Percentiles rank a stretch among this genome's conserved stretches.
These are phyloP conservation scores for Chrysanthemum lavandulifolium DNA, from an alignment of 129 eudicot species.

Conservation along the genomic window DNA sequence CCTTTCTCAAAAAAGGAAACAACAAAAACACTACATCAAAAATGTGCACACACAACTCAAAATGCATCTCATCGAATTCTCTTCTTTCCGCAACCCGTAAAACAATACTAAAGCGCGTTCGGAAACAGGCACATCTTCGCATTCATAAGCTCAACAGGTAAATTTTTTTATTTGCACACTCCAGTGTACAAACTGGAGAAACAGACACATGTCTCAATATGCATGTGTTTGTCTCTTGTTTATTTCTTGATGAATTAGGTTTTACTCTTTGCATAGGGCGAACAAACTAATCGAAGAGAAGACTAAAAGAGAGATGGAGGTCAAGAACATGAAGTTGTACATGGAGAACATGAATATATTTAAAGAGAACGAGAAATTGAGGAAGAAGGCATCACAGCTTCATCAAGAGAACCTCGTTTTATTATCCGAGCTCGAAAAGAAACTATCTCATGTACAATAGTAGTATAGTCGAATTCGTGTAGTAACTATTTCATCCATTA, in stretches of 20 bases:
- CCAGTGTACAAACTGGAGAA: no score
- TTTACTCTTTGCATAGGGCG: slow-evolving; percentile 9
- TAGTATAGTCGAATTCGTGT: slow-evolving; percentile 1
- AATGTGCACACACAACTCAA: slow-evolving; percentile 19
- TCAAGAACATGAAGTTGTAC: slow-evolving; percentile 79
- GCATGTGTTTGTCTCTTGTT: background rate
- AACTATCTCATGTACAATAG: slow-evolving; percentile 10
- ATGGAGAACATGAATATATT: slow-evolving; percentile 66
- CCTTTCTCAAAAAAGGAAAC: background rate
- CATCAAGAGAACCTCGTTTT: slow-evolving; percentile 62
- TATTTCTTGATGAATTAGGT: background rate
- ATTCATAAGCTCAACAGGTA: slow-evolving; percentile 51
- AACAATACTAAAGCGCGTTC: slow-evolving; percentile 33
- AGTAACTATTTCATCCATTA: slow-evolving; percentile 9
- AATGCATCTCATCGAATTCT: background rate
- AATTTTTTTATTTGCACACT: no score
- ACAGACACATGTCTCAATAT: no score
- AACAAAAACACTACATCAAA: slow-evolving; percentile 2
- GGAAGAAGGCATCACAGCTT: slow-evolving; percentile 64
- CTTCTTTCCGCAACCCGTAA: slow-evolving; percentile 17
- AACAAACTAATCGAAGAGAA: slow-evolving; percentile 33
- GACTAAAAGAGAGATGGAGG: slow-evolving; percentile 42
- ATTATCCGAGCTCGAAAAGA: slow-evolving; percentile 45
- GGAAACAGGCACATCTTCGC: slow-evolving; percentile 25
- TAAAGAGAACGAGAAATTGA: slow-evolving; percentile 62